Percentiles rank a stretch among this genome's conserved stretches.
Evolutionary conservation across 495 filamentous ascomycete genomes (phyloP).

Genomic region (Platismatia glauca): DNA sequence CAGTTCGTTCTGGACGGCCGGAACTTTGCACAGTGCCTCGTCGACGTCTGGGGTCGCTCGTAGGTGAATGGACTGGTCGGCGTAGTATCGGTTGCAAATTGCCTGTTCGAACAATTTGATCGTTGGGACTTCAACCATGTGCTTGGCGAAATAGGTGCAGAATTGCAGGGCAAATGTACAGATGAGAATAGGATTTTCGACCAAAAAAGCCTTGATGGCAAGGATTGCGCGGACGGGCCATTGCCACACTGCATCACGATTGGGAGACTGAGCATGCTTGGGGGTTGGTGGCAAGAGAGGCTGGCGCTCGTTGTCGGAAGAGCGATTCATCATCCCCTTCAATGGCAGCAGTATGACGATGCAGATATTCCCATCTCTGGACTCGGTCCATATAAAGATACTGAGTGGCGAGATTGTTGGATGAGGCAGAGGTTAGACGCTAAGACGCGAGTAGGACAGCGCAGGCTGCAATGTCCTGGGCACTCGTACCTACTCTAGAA

Average conservation of each 20-base stretch:
- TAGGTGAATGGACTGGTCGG: neutral
- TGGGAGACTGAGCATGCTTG: neutral
- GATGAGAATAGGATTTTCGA: slow-evolving; percentile 26
- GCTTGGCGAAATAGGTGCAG: slow-evolving; percentile 18
- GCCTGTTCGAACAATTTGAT: slow-evolving; percentile 20
- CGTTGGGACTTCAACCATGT: slow-evolving; percentile 19
- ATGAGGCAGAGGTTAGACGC: neutral
- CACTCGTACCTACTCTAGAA: no score
- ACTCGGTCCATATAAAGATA: neutral
- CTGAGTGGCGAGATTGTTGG: no score
- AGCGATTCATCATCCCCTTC: neutral
- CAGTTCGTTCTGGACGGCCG: slow-evolving; percentile 20
- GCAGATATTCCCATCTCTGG: neutral
- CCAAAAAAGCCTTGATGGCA: slow-evolving; percentile 41
- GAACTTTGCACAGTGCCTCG: slow-evolving; percentile 19
- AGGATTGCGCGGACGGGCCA: slow-evolving; percentile 37
- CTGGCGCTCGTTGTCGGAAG: slow-evolving; percentile 13
- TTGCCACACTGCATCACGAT: slow-evolving; percentile 7
- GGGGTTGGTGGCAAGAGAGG: slow-evolving; percentile 10
- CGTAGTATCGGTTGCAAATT: slow-evolving; percentile 18
- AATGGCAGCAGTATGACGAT: neutral
- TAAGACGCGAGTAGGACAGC: neutral
- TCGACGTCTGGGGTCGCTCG: neutral
- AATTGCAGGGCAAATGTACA: slow-evolving; percentile 21
- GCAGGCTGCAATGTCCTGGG: neutral